Conservation (phyloP, 352 stramenopile genomes). For the Pythium diclinum region DNA sequence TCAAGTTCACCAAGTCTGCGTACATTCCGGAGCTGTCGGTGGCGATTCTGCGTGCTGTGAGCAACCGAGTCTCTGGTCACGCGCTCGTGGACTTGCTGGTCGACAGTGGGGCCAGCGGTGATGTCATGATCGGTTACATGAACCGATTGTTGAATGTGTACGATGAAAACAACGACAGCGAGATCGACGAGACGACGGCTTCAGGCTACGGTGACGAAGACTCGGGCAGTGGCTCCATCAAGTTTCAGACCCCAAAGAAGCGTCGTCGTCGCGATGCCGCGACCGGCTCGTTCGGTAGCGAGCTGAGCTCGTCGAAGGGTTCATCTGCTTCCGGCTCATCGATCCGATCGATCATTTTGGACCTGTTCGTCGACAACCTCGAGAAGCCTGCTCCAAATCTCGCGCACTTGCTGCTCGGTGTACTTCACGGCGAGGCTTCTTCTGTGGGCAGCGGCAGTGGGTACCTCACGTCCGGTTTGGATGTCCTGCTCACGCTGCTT, state of each 20-base stretch:
- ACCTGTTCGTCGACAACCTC: conserved; percentile 78
- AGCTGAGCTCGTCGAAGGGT: neutral
- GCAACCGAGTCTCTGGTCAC: conserved; percentile 51
- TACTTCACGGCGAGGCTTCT: conserved; percentile 41
- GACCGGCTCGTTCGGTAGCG: conserved; percentile 1
- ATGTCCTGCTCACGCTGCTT: conserved; percentile 72
- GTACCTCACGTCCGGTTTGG: conserved; percentile 57
- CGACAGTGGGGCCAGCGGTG: conserved; percentile 57
- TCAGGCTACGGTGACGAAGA: conserved; percentile 28
- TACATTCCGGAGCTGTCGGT: conserved; percentile 71
- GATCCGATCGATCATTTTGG: conserved; percentile 66
- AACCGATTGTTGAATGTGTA: conserved; percentile 73
- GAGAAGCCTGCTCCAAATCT: conserved; percentile 73
- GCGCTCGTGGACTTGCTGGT: conserved; percentile 67
- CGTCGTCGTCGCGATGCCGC: conserved; percentile 13
- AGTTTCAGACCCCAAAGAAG: conserved; percentile 41
- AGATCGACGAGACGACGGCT: conserved; percentile 10
- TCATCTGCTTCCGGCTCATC: conserved; percentile 30
- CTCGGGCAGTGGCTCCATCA: conserved; percentile 24
- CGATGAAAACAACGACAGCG: conserved; percentile 37
- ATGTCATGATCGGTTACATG: conserved; percentile 78
- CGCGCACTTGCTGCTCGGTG: conserved; percentile 64
- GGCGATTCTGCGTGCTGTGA: conserved; percentile 67
- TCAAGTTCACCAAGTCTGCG: conserved; percentile 77
- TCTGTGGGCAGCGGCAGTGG: conserved; percentile 12